phyloP scores from a whole-genome alignment of 1,284 basidiomycete genomes.

The Puccinia coronata region DNA sequence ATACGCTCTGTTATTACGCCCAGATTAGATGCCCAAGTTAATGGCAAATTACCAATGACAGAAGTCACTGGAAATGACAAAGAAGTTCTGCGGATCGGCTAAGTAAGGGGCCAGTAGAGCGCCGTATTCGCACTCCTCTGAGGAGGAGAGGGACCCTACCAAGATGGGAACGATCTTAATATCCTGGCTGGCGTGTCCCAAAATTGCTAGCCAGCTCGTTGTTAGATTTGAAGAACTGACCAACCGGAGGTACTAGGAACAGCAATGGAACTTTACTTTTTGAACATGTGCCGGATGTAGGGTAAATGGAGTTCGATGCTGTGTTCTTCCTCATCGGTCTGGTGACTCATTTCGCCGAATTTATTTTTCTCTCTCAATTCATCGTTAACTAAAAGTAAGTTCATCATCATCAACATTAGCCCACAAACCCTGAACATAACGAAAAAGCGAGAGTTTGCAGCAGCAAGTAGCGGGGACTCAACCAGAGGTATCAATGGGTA shows the following conservation, averaged over 20 bases:
- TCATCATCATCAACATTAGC: neutral
- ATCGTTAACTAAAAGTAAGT: constrained; percentile 65
- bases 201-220: neutral
- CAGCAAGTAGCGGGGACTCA: constrained; percentile 58
- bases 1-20: constrained; percentile 1
- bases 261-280: constrained; percentile 64
- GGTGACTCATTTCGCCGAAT: constrained; percentile 71
- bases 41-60: constrained; percentile 58
- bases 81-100: constrained; percentile 73
- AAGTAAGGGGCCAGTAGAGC: constrained; percentile 77
- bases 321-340: constrained; percentile 88
- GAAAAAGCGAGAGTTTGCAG: neutral
- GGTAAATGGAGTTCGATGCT: constrained; percentile 98
- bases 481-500: constrained; percentile 75
- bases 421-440: neutral
- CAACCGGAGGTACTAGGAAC: neutral
- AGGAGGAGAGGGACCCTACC: constrained; percentile 75
- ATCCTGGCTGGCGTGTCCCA: constrained; percentile 63
- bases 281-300: constrained; percentile 83
- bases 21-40: neutral
- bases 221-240: constrained; percentile 7
- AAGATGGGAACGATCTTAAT: constrained; percentile 86
- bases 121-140: constrained; percentile 69
- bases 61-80: constrained; percentile 92
- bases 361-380: constrained; percentile 70